These are phyloP conservation scores for Rehmannia glutinosa DNA, from an alignment of 257 asterid species.

Conservation along the genomic window DNA sequence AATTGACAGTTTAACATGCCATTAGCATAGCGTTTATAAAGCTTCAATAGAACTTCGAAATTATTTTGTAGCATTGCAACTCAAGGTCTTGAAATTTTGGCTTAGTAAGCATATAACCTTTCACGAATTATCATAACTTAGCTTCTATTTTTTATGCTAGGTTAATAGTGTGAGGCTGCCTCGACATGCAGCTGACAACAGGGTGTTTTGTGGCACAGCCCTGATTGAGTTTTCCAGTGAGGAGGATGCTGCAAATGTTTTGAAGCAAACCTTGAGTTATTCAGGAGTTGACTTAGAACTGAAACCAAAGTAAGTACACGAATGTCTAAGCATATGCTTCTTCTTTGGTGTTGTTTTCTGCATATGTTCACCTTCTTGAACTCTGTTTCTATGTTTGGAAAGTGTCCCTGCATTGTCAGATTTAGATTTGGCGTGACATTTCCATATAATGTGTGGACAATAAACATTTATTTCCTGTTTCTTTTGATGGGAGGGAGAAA, in stretches of 20 bases:
- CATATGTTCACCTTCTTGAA: neutral
- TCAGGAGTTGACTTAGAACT: constrained; percentile 77
- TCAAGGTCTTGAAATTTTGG: neutral
- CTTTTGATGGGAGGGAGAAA: neutral
- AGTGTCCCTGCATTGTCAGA: neutral
- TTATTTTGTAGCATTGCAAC: neutral
- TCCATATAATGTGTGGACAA: neutral
- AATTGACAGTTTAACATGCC: neutral
- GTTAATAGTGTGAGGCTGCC: constrained; percentile 98
- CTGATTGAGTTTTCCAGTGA: constrained; percentile 81
- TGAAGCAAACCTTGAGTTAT: constrained; percentile 64
- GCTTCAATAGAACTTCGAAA: neutral
- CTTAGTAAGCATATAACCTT: neutral
- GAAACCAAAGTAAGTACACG: constrained; percentile 74
- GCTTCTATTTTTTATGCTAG: constrained; percentile 31
- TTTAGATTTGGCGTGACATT: neutral
- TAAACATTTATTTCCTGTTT: neutral
- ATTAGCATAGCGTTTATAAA: neutral
- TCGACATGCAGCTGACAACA: constrained; percentile 87
- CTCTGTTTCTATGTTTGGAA: neutral
- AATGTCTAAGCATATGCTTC: too few relatives aligned
- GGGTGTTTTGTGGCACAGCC: constrained; percentile 84
- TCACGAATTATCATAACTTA: neutral
- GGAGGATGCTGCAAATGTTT: constrained; percentile 65
- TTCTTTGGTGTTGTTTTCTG: constrained; percentile 7